Percentiles rank a stretch among this genome's conserved stretches.
Conservation (phyloP, 2,329 filamentous ascomycete species). For the Fusarium sp. region DNA sequence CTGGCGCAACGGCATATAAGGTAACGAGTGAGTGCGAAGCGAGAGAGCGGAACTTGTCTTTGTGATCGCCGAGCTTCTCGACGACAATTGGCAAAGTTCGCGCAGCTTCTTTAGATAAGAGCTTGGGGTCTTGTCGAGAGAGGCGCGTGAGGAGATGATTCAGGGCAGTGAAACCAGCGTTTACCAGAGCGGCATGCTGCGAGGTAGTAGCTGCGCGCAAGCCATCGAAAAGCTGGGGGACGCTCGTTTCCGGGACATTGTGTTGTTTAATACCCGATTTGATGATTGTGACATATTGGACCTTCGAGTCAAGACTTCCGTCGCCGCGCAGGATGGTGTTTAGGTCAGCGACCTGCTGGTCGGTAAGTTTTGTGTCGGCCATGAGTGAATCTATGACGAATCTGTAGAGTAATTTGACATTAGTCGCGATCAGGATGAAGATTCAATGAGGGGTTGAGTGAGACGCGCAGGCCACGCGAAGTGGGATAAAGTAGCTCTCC, state of each 20-base stretch:
- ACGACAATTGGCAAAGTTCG: slow-evolving; percentile 79
- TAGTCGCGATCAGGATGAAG: slow-evolving; percentile 17
- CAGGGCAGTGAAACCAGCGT: slow-evolving; percentile 87
- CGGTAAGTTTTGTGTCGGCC: slow-evolving; percentile 67
- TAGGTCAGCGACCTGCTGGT: slow-evolving; percentile 68
- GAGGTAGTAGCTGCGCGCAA: slow-evolving; percentile 80
- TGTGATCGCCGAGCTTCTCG: slow-evolving; percentile 88
- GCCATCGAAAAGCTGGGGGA: slow-evolving; percentile 83
- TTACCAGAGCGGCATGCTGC: slow-evolving; percentile 80
- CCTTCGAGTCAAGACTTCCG: slow-evolving; percentile 75
- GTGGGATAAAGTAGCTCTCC: slow-evolving; percentile 25
- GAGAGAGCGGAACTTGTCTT: slow-evolving; percentile 83
- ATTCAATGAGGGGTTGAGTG: slow-evolving; percentile 4
- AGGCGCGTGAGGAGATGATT: slow-evolving; percentile 89
- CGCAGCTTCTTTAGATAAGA: slow-evolving; percentile 75
- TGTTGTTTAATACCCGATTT: slow-evolving; percentile 94
- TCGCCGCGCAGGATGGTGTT: slow-evolving; percentile 68
- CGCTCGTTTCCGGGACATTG: slow-evolving; percentile 81
- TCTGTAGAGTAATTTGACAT: slow-evolving; percentile 24
- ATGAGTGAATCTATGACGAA: slow-evolving; percentile 50
- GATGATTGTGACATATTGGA: slow-evolving; percentile 76
- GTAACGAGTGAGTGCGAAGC: slow-evolving; percentile 82
- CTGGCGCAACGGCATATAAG: slow-evolving; percentile 75
- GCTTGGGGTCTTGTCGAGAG: slow-evolving; percentile 83
- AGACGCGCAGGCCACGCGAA: slow-evolving; percentile 31